phyloP scores from a whole-genome alignment of 208 protist species.

The Sergeia podlipaevii region DNA sequence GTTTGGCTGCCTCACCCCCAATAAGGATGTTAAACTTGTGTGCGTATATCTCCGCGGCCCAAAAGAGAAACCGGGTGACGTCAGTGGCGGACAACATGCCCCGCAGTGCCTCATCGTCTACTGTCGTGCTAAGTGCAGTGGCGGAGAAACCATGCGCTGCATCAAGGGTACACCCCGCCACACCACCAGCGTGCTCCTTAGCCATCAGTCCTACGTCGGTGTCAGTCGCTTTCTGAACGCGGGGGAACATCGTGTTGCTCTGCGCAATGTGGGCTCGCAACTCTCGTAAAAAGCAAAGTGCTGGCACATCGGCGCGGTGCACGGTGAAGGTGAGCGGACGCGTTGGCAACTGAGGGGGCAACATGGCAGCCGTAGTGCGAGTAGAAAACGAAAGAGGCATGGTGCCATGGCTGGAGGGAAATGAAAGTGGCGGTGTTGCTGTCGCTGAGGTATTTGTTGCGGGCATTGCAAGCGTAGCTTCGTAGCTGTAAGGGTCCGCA shows the following conservation, averaged over 20 bases:
- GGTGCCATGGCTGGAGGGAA: neutral
- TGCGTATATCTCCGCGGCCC: slow-evolving; percentile 37
- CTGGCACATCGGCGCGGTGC: slow-evolving; percentile 41
- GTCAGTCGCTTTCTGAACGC: too few species aligned
- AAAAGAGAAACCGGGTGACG: slow-evolving; percentile 34
- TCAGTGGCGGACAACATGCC: slow-evolving; percentile 22
- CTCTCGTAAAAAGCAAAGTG: slow-evolving; percentile 60
- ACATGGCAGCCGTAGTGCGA: too few species aligned
- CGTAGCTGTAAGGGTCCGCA: neutral
- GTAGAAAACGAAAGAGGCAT: too few species aligned
- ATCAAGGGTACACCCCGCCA: too few species aligned
- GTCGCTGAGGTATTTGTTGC: slow-evolving; percentile 3
- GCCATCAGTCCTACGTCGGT: too few species aligned
- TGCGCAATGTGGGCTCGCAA: slow-evolving; percentile 31
- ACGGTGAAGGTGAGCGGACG: slow-evolving; percentile 33
- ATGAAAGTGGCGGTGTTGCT: slow-evolving; percentile 9
- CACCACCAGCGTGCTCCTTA: too few species aligned
- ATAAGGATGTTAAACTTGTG: slow-evolving; percentile 19
- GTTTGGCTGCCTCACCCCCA: slow-evolving; percentile 25
- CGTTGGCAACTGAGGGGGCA: slow-evolving; percentile 15
- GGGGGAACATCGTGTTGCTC: too few species aligned
- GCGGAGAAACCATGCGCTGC: too few species aligned
- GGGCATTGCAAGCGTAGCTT: neutral
- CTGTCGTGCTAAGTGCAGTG: slow-evolving; percentile 22
- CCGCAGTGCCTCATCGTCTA: slow-evolving; percentile 26